Conservation (phyloP, 352 stramenopile species). For the Thalassiosira mediterranea region DNA sequence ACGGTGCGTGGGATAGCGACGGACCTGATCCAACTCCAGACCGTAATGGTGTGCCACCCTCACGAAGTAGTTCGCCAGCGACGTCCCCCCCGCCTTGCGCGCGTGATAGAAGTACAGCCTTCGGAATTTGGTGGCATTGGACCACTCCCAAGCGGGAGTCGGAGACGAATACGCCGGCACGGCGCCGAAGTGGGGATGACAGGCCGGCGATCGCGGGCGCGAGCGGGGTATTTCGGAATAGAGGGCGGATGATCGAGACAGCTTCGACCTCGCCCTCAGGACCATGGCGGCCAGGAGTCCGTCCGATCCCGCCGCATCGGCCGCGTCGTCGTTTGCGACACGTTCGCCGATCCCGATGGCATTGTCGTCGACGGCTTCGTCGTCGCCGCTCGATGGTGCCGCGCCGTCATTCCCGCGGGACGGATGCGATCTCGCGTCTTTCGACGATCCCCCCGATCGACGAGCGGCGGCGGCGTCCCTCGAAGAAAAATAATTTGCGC, state of each 20-base stretch:
- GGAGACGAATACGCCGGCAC: background rate
- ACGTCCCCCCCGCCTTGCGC: conserved; percentile 47
- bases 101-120: conserved; percentile 55
- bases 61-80: conserved; percentile 36
- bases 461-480: too few species aligned
- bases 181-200: conserved; percentile 34
- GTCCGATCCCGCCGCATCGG: background rate
- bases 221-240: background rate
- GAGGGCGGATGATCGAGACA: background rate
- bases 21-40: conserved; percentile 34
- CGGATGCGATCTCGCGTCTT: too few species aligned
- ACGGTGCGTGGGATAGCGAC: too few species aligned
- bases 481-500: too few species aligned
- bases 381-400: too few species aligned
- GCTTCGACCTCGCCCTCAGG: background rate
- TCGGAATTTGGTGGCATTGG: conserved; percentile 41
- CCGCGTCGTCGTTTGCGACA: too few species aligned
- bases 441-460: too few species aligned
- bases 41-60: conserved; percentile 37
- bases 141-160: conserved; percentile 24
- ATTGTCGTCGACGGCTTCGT: too few species aligned
- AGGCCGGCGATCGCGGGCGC: conserved; percentile 34
- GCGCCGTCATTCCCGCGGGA: too few species aligned
- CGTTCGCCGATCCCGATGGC: too few species aligned
- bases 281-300: background rate